Conservation (phyloP, 1,284 basidiomycete species). For the Microbotryum saponariae region DNA sequence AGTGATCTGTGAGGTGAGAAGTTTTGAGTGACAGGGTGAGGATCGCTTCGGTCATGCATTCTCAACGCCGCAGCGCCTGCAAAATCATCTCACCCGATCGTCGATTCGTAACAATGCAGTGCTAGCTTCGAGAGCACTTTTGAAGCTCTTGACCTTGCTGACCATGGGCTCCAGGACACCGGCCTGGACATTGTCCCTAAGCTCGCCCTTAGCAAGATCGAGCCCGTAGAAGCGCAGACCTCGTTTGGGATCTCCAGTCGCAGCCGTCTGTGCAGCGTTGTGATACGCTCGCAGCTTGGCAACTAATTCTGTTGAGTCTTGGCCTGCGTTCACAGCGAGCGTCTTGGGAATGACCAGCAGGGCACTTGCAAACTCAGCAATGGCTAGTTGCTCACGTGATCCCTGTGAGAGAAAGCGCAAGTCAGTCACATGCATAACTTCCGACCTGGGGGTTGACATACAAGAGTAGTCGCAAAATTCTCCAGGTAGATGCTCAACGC, state of each 20-base stretch:
- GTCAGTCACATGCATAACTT: not conserved
- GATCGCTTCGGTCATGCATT: not conserved
- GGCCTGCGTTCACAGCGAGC: conserved; percentile 94
- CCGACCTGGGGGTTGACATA: conserved; percentile 44
- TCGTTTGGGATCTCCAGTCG: conserved; percentile 88
- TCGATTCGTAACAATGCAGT: conserved; percentile 92
- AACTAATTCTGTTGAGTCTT: conserved; percentile 95
- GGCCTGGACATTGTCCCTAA: conserved; percentile 86
- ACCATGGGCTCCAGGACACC: conserved; percentile 95
- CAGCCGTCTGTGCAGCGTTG: conserved; percentile 82
- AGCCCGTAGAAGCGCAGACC: conserved; percentile 88
- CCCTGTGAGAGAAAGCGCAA: conserved; percentile 51
- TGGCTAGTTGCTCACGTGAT: conserved; percentile 94
- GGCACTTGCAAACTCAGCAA: conserved; percentile 93
- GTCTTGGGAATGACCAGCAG: conserved; percentile 94
- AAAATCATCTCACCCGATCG: conserved; percentile 40
- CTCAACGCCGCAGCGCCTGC: not conserved
- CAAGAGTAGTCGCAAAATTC: conserved; percentile 96
- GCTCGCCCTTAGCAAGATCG: conserved; percentile 87
- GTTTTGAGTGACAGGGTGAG: not conserved
- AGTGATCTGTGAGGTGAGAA: conserved; percentile 20
- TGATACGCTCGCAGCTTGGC: conserved; percentile 96
- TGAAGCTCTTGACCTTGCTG: conserved; percentile 89
- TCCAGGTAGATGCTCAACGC: conserved; percentile 96
- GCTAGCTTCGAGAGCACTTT: conserved; percentile 93